A percentile compares a stretch with the other conserved stretches of the same genome.
phyloP scores from a whole-genome alignment of 108 stramenopile species.

The Nitzschia palea region DNA sequence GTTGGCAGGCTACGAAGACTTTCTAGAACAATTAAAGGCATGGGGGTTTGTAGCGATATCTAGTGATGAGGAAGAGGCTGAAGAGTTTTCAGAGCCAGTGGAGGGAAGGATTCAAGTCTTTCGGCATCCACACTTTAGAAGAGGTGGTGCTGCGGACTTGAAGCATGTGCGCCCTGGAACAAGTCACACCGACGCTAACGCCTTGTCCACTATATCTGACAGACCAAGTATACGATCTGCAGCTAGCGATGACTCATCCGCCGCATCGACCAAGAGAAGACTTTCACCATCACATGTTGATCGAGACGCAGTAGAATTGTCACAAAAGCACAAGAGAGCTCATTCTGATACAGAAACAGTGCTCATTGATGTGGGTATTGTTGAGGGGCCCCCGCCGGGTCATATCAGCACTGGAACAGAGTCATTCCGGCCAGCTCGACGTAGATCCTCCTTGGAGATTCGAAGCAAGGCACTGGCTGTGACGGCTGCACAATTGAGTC shows the following conservation, averaged over 20 bases:
- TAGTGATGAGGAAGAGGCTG: conserved; percentile 5
- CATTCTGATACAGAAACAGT: background rate
- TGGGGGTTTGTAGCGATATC: conserved; percentile 45
- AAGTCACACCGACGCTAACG: conserved; percentile 7
- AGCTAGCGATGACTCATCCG: conserved; percentile 12
- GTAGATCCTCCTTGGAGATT: conserved; percentile 36
- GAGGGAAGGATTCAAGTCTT: conserved; percentile 54
- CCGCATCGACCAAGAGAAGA: conserved; percentile 25
- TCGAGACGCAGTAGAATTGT: conserved; percentile 11
- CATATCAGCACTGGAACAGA: conserved; percentile 3
- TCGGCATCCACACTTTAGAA: conserved; percentile 59
- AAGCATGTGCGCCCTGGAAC: conserved; percentile 19
- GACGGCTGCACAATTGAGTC: conserved; percentile 32
- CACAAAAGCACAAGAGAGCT: conserved; percentile 1
- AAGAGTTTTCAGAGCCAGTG: background rate
- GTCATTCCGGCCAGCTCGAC: background rate
- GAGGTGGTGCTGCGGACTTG: conserved; percentile 49
- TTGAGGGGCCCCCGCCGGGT: too few relatives aligned
- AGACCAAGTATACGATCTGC: conserved; percentile 8
- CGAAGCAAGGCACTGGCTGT: conserved; percentile 42
- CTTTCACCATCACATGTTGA: conserved; percentile 29
- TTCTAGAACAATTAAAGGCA: conserved; percentile 27
- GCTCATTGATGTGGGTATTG: too few relatives aligned
- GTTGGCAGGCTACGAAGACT: conserved; percentile 32
- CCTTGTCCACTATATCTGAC: conserved; percentile 26